These are phyloP conservation scores for Penicillium olsonii DNA, from an alignment of 2,329 filamentous ascomycete genomes.

Conservation along the genomic window DNA sequence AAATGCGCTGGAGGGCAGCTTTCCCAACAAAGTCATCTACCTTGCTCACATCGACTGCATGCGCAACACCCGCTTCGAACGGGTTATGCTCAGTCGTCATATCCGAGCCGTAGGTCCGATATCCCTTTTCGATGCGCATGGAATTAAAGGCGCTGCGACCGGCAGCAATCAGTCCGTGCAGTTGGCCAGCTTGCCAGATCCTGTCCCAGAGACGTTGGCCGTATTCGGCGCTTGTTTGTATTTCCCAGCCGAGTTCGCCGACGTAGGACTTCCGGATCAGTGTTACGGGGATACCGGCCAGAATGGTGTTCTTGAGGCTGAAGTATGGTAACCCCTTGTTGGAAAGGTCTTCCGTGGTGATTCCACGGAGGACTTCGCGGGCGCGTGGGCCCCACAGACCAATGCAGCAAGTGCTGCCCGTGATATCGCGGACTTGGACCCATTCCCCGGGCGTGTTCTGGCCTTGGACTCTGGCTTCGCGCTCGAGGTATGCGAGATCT, in stretches of 20 bases:
- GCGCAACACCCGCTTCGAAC: constrained; percentile 58
- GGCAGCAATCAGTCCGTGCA: constrained; percentile 59
- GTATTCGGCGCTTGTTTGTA: constrained; percentile 61
- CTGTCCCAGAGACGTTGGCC: constrained; percentile 62
- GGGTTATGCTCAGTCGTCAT: constrained; percentile 64
- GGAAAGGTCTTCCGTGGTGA: constrained; percentile 33
- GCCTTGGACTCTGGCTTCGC: constrained; percentile 54
- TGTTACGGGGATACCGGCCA: constrained; percentile 59
- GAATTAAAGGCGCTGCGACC: constrained; percentile 61
- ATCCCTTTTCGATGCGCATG: constrained; percentile 61
- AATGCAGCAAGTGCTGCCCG: constrained; percentile 61
- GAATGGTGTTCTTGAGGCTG: constrained; percentile 49
- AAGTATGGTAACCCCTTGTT: constrained; percentile 51
- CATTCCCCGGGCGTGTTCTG: constrained; percentile 38
- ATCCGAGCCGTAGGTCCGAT: constrained; percentile 59
- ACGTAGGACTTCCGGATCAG: constrained; percentile 61
- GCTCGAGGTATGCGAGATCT: constrained; percentile 57
- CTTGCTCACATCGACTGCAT: constrained; percentile 48
- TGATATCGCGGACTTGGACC: constrained; percentile 60
- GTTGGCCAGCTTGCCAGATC: constrained; percentile 56
- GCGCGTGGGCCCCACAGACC: constrained; percentile 64
- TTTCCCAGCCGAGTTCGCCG: constrained; percentile 64
- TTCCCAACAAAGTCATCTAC: constrained; percentile 52
- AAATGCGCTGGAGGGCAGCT: constrained; percentile 48
- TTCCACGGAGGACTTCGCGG: constrained; percentile 50